Evolutionary conservation across 1,284 basidiomycete species (phyloP).

Genomic region (Kwoniella shivajii): DNA sequence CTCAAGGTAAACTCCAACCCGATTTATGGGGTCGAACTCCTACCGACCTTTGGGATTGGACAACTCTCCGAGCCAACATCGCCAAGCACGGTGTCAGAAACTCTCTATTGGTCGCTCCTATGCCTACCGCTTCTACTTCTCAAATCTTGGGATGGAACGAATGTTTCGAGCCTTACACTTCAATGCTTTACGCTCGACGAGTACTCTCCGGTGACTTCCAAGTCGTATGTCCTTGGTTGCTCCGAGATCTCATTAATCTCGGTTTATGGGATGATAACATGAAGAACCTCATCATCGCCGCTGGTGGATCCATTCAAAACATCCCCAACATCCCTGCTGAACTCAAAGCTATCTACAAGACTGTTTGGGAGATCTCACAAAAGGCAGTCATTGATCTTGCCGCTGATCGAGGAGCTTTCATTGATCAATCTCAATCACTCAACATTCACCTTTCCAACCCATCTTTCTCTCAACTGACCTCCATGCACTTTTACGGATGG

Average conservation of each 20-base stretch:
- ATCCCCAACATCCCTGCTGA: slow-evolving; percentile 83
- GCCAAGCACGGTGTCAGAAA: slow-evolving; percentile 85
- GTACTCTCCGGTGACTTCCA: slow-evolving; percentile 99
- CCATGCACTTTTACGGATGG: slow-evolving; percentile 99
- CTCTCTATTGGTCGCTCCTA: slow-evolving; percentile 92
- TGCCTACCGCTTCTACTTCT: slow-evolving; percentile 98
- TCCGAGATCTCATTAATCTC: slow-evolving; percentile 93
- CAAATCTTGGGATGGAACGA: slow-evolving; percentile 99
- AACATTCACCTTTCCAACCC: slow-evolving; percentile 94
- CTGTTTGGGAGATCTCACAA: slow-evolving; percentile 93
- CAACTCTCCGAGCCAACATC: slow-evolving; percentile 82
- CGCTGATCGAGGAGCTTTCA: slow-evolving; percentile 97
- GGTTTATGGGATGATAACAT: slow-evolving; percentile 97
- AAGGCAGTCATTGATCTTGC: slow-evolving; percentile 98
- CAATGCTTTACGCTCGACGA: slow-evolving; percentile 98
- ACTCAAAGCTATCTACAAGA: slow-evolving; percentile 71
- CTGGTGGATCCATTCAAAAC: slow-evolving; percentile 93
- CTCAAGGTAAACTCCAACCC: slow-evolving; percentile 85
- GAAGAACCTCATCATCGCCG: slow-evolving; percentile 99
- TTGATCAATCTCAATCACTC: slow-evolving; percentile 80
- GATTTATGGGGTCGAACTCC: slow-evolving; percentile 96
- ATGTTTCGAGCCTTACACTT: slow-evolving; percentile 64
- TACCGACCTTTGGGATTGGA: slow-evolving; percentile 95
- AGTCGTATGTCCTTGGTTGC: slow-evolving; percentile 93
- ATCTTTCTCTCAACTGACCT: slow-evolving; percentile 90